Percentiles rank a stretch among this genome's conserved stretches.
Conservation (phyloP, 179 eudicot genomes). For the Beta lomatogona region DNA sequence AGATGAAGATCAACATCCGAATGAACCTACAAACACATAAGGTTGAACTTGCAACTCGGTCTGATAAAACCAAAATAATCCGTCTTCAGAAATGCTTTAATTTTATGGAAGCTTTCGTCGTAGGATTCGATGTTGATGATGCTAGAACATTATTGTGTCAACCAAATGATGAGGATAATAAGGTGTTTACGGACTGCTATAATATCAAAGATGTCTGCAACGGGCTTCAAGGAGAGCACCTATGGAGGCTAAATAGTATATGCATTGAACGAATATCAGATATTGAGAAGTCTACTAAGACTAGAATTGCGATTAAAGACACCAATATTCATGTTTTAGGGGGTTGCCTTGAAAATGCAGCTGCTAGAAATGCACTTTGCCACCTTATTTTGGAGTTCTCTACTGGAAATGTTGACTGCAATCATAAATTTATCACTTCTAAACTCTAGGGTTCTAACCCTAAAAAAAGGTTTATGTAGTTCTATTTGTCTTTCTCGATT, state of each 20-base stretch:
- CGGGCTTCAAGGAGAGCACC: conserved; percentile 62
- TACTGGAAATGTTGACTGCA: conserved; percentile 6
- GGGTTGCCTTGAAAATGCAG: conserved; percentile 45
- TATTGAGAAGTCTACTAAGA: conserved; percentile 69
- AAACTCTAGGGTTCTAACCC: too few species aligned
- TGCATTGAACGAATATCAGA: conserved; percentile 64
- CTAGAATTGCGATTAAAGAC: conserved; percentile 72
- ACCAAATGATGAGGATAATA: conserved; percentile 47
- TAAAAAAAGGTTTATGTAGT: too few species aligned
- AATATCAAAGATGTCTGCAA: conserved; percentile 15
- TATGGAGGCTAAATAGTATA: conserved; percentile 17
- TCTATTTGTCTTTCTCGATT: too few species aligned
- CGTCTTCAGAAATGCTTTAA: conserved; percentile 54
- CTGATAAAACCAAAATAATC: conserved; percentile 25
- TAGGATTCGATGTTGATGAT: conserved; percentile 62
- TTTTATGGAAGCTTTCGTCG: conserved; percentile 69
- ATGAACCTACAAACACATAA: conserved; percentile 63
- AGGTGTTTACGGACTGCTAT: conserved; percentile 40
- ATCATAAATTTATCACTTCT: too few species aligned
- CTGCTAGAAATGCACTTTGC: conserved; percentile 65
- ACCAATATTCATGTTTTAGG: conserved; percentile 63
- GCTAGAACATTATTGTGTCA: conserved; percentile 48
- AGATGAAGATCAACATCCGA: conserved; percentile 70
- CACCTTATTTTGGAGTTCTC: conserved; percentile 69
- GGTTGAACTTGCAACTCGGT: conserved; percentile 62